Conservation (phyloP, 106 monocot species). For the Phalaenopsis equestris region DNA sequence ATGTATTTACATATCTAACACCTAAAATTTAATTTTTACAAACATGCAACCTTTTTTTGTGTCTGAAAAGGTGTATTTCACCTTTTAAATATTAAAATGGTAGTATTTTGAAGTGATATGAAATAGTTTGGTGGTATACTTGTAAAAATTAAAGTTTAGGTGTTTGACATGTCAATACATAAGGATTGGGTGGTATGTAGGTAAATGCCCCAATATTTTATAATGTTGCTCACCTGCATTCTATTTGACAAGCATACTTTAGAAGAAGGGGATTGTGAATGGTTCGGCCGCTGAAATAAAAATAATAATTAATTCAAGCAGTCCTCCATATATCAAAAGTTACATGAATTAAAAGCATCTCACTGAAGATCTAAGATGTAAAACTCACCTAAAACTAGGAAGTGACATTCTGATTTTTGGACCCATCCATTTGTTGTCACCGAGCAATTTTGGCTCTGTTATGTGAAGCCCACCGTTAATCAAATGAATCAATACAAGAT, state of each 20-base stretch:
- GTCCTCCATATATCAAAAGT: background rate
- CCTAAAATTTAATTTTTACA: no score
- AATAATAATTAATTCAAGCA: constrained; percentile 4
- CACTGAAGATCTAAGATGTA: background rate
- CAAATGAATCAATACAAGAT: background rate
- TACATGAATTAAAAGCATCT: background rate
- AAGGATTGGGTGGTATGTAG: no score
- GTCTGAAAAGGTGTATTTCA: no score
- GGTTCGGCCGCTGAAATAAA: constrained; percentile 68
- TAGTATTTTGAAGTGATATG: no score
- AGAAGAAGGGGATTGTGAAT: constrained; percentile 61
- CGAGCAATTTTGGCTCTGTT: constrained; percentile 31
- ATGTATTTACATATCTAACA: no score
- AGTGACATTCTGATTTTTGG: constrained; percentile 81
- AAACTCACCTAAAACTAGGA: constrained; percentile 85
- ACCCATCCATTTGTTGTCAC: constrained; percentile 41
- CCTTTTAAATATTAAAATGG: background rate
- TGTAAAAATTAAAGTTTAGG: no score
- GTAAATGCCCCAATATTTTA: background rate
- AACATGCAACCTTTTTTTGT: no score
- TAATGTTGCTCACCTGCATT: constrained; percentile 60
- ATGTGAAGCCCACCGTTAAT: constrained; percentile 4
- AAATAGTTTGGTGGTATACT: no score
- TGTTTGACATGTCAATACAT: no score
- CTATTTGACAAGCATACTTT: constrained; percentile 82